Conservation (phyloP, 805 yeast species). For the Suhomyces kilbournensis region DNA sequence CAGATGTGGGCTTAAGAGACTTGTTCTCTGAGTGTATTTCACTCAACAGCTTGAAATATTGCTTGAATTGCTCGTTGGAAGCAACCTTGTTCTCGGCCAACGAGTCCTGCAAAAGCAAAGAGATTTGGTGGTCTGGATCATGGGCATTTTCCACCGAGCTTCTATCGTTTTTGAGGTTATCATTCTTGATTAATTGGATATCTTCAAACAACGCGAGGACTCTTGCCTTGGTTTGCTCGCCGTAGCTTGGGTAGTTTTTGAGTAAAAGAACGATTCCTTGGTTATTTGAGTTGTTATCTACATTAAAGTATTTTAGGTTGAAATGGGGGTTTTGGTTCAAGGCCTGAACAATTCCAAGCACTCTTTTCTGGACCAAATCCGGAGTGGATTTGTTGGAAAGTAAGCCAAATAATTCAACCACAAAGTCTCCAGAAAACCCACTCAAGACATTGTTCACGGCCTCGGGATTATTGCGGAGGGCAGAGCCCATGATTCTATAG, state of each 20-base stretch:
- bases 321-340: slow-evolving; percentile 38
- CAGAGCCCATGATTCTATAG: slow-evolving; percentile 59
- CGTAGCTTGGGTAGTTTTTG: slow-evolving; percentile 25
- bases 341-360: slow-evolving; percentile 52
- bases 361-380: slow-evolving; percentile 42
- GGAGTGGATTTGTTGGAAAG: slow-evolving; percentile 17
- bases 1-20: slow-evolving; percentile 27
- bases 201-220: slow-evolving; percentile 49
- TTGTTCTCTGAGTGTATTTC: slow-evolving; percentile 31
- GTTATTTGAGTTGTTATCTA: slow-evolving; percentile 7
- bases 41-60: slow-evolving; percentile 20
- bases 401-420: slow-evolving; percentile 18
- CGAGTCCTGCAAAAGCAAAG: slow-evolving; percentile 34
- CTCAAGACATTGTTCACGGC: slow-evolving; percentile 44
- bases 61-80: slow-evolving; percentile 6
- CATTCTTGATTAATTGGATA: slow-evolving; percentile 18
- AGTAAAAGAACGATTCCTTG: slow-evolving; percentile 25
- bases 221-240: slow-evolving; percentile 33
- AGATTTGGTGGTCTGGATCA: slow-evolving; percentile 27
- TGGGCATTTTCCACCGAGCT: slow-evolving; percentile 15
- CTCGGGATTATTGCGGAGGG: slow-evolving; percentile 71
- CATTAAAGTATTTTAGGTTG: slow-evolving; percentile 22
- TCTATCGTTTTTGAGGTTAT: slow-evolving; percentile 12
- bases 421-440: slow-evolving; percentile 16
- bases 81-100: slow-evolving; percentile 21